Base-by-base conservation (phyloP, 805 yeast genomes). In the Deakozyma indianensis region DNA sequence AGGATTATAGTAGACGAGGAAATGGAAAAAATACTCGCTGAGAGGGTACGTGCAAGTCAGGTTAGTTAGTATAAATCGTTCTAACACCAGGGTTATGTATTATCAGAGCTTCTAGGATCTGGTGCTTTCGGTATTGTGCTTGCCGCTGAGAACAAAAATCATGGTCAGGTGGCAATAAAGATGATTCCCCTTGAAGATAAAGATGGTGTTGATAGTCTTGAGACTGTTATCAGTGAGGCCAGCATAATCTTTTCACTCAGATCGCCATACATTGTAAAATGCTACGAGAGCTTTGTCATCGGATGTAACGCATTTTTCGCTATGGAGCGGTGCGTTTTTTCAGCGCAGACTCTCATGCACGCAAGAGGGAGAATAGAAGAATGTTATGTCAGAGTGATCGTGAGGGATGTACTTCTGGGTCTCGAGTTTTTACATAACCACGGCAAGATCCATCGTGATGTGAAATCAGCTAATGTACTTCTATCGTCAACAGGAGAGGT, bases 281-380 rank as follows among this genome's bases (percentile, higher is more conserved):
- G 78, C 57, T 70, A 66, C 54, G 78, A 77, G 42, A 78, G 95
- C 1, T 74, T 77, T 55, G 60, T 81, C 3, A 67, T 70, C 41
- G 85, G 77, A 41, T 75, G 77, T 40, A 70, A 75, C 3, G 75
- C 92, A 76, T 88, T 87, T 81, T 83, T 90, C 42, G 80, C 80
- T 3, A 85, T 92, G 96, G 98, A 90, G 60, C 86, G 74, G 57
- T 92, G 97, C 11, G 96, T 94, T 23, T 96, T 96, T 0, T 84
- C 96, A 1, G 83, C 95, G 60, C 71, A 82, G 1, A 94, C 83
- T 55, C 35, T 61, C 46, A 56, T 90, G 38, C 76, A 71, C 55
- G 67, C 68, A 43, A 73, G 63, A 60, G 77, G 73, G 25, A 62
- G 57, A 23, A 62, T 87, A 41, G 64, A 63, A 18, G 95, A 86